Percentiles rank a stretch among this genome's conserved stretches.
Evolutionary conservation across 2,329 filamentous ascomycete genomes (phyloP).

Genomic region (Aspergillus fumigatus): DNA sequence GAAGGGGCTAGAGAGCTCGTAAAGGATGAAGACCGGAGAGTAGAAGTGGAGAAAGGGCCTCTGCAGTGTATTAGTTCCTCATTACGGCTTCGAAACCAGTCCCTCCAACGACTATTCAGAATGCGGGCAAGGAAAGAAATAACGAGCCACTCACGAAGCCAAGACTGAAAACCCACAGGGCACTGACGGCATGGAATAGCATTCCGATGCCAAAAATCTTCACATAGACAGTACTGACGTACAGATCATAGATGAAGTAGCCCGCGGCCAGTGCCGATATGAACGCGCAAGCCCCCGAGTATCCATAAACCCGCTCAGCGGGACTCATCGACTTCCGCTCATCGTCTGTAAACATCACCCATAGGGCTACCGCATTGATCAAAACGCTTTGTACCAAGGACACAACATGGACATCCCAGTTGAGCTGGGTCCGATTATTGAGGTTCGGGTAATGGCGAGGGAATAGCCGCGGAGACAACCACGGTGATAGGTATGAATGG

Average conservation of each 20-base stretch:
- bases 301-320: slow-evolving; percentile 56
- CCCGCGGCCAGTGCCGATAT: slow-evolving; percentile 58
- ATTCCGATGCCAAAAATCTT: slow-evolving; percentile 58
- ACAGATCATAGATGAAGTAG: slow-evolving; percentile 62
- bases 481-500: slow-evolving; percentile 51
- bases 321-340: slow-evolving; percentile 52
- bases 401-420: slow-evolving; percentile 65
- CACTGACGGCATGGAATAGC: slow-evolving; percentile 58
- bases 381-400: slow-evolving; percentile 56
- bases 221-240: slow-evolving; percentile 52
- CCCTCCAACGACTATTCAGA: neutral
- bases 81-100: neutral
- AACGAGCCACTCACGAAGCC: slow-evolving; percentile 54
- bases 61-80: slow-evolving; percentile 32
- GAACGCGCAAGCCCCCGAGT: slow-evolving; percentile 55
- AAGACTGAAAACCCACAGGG: slow-evolving; percentile 57
- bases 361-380: slow-evolving; percentile 54
- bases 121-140: neutral
- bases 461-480: slow-evolving; percentile 50
- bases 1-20: slow-evolving; percentile 63
- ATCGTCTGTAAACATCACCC: slow-evolving; percentile 53
- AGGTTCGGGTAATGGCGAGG: slow-evolving; percentile 52
- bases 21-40: slow-evolving; percentile 61
- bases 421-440: slow-evolving; percentile 53
- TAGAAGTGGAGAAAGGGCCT: slow-evolving; percentile 64